Base-by-base conservation (phyloP, 2,329 filamentous ascomycete species). In the Neoarthrinium moseri region DNA sequence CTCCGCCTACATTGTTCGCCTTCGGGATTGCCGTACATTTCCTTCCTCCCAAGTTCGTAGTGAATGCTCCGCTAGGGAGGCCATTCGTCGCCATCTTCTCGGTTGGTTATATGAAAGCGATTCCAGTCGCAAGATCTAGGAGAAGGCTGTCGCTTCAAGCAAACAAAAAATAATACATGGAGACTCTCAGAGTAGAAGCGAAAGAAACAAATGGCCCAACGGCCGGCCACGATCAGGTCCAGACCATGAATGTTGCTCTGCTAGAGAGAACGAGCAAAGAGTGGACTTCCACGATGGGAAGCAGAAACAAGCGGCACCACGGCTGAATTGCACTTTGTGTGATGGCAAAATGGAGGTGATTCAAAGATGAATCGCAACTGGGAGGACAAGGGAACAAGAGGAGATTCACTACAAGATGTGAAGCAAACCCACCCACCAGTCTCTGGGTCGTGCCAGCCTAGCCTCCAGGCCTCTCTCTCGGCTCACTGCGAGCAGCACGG, bases 11-110 rank as follows among this genome's bases (percentile, higher is more conserved):
- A 37, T 53, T 48, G 36, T 54, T 49, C 20, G 46, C 51, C 55
- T 60, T 74, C 38, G 75, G 76, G 52, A 80, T 66, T 49, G 73
- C 76, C 56, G 78, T 81, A 66, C 78, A 80, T 61, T 70, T 70
- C 59, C 69, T 73, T 42, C 74, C 75, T 47, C 70, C 62, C 45
- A 79, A 66, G 39, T 62, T 72, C 45, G 75, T 80, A 47, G 76
- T 69, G 49, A 74, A 72, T 49, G 71, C 70, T 58, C 74, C 71
- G 57, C 63, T 60, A 52, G 67, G 69, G 59, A 76, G 68, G 45
- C 66, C 56, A 49, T 58, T 67, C 26, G 63, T 62, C 47, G 68
- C 70, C 74, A 78, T 78, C 47, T 53, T 64, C 56, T 34, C 44
- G 32, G 46, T 52, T 36, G 49, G 52, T 55, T 45, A 41, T 54